These are phyloP conservation scores for Globisporangium splendens DNA, from an alignment of 352 stramenopile genomes.

Conservation along the genomic window DNA sequence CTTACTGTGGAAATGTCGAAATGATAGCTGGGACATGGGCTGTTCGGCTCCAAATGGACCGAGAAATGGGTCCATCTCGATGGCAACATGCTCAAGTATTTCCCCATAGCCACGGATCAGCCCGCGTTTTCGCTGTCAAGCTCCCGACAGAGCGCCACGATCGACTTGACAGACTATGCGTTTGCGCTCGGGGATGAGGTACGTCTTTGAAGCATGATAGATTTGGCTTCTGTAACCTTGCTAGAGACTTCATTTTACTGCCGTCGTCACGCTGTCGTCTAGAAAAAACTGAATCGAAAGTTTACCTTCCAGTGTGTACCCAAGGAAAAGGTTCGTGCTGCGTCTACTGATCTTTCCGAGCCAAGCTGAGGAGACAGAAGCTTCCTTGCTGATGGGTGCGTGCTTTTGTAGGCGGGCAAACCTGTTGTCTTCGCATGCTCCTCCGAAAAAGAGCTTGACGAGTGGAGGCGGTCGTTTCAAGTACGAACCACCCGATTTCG, in stretches of 20 bases:
- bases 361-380: not conserved
- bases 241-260: too few species aligned
- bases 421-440: slow-evolving; percentile 57
- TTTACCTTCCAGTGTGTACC: slow-evolving; percentile 59
- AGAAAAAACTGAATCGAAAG: slow-evolving; percentile 64
- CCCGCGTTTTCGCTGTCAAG: slow-evolving; percentile 55
- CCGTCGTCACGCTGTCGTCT: not conserved
- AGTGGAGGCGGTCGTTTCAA: slow-evolving; percentile 60
- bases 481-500: slow-evolving; percentile 11
- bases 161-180: slow-evolving; percentile 46
- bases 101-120: slow-evolving; percentile 61
- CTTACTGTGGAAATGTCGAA: too few species aligned
- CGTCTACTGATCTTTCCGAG: slow-evolving; percentile 1
- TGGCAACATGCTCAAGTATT: slow-evolving; percentile 66
- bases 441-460: slow-evolving; percentile 46
- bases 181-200: slow-evolving; percentile 49
- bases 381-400: not conserved
- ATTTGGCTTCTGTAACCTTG: too few species aligned
- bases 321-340: slow-evolving; percentile 53
- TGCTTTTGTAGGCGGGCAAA: slow-evolving; percentile 32
- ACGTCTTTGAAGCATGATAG: not conserved
- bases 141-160: slow-evolving; percentile 37
- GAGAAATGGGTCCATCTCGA: slow-evolving; percentile 82
- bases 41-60: slow-evolving; percentile 74
- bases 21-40: slow-evolving; percentile 37